Conservation (phyloP, 768 basidiomycete genomes). For the Suillus cothurnatus region DNA sequence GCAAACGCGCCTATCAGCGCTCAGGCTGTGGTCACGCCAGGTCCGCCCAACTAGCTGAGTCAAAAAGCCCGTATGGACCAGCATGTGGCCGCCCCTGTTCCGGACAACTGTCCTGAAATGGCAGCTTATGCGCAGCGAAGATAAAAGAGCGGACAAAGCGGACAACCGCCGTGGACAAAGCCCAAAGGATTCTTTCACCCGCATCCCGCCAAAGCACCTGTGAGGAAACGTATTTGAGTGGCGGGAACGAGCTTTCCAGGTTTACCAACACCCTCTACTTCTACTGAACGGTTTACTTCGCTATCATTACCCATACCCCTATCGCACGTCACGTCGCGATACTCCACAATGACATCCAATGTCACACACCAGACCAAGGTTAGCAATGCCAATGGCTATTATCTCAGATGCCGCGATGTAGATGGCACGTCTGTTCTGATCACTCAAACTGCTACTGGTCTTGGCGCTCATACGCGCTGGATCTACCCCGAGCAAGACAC, state of each 20-base stretch:
- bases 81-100: slow-evolving; percentile 16
- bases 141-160: slow-evolving; percentile 20
- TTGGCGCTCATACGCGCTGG: slow-evolving; percentile 14
- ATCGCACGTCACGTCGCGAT: neutral
- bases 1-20: neutral
- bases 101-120: slow-evolving; percentile 23
- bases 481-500: slow-evolving; percentile 14
- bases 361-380: neutral
- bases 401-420: slow-evolving; percentile 16
- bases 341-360: slow-evolving; percentile 8
- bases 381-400: neutral
- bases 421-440: slow-evolving; percentile 15
- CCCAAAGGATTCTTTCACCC: slow-evolving; percentile 18
- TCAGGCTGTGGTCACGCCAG: neutral
- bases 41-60: slow-evolving; percentile 18
- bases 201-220: slow-evolving; percentile 20
- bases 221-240: slow-evolving; percentile 25
- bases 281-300: neutral
- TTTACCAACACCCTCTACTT: slow-evolving; percentile 4
- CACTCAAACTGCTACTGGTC: slow-evolving; percentile 16
- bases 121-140: slow-evolving; percentile 12
- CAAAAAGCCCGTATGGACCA: slow-evolving; percentile 14
- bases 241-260: neutral
- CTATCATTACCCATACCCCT: neutral
- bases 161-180: slow-evolving; percentile 20